Evolutionary conservation across 2,329 filamentous ascomycete genomes (phyloP).

Genomic region (Nemania sp.): DNA sequence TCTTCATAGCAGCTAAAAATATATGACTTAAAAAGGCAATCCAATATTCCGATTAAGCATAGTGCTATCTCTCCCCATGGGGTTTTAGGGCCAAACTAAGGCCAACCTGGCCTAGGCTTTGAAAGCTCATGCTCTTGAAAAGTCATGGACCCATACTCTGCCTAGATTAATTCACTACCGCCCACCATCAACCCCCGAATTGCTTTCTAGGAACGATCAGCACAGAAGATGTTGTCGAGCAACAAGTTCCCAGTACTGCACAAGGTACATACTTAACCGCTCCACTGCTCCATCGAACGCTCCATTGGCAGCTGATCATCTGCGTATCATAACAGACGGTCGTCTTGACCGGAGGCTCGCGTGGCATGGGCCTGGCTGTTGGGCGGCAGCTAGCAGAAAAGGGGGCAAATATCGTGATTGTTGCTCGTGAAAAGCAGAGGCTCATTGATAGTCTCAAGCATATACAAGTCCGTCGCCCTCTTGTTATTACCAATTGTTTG

Average conservation of each 20-base stretch:
- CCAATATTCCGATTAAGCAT: neutral
- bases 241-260: conserved; percentile 74
- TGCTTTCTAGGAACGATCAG: neutral
- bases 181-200: neutral
- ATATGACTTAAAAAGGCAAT: neutral
- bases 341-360: conserved; percentile 76
- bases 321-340: conserved; percentile 66
- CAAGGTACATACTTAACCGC: conserved; percentile 60
- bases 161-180: neutral
- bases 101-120: neutral
- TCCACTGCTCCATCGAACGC: neutral
- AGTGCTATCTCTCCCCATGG: neutral
- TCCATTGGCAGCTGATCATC: neutral
- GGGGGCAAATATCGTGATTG: conserved; percentile 77
- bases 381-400: conserved; percentile 72
- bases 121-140: neutral
- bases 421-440: conserved; percentile 72
- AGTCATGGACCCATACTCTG: neutral
- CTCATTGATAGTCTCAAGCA: conserved; percentile 67
- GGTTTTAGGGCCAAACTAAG: neutral
- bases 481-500: neutral
- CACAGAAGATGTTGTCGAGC: conserved; percentile 13
- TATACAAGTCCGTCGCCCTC: conserved; percentile 56
- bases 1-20: neutral
- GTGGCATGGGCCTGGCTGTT: conserved; percentile 74